Evolutionary conservation across 345 rosid species (phyloP).

Genomic region (Pistacia atlantica): DNA sequence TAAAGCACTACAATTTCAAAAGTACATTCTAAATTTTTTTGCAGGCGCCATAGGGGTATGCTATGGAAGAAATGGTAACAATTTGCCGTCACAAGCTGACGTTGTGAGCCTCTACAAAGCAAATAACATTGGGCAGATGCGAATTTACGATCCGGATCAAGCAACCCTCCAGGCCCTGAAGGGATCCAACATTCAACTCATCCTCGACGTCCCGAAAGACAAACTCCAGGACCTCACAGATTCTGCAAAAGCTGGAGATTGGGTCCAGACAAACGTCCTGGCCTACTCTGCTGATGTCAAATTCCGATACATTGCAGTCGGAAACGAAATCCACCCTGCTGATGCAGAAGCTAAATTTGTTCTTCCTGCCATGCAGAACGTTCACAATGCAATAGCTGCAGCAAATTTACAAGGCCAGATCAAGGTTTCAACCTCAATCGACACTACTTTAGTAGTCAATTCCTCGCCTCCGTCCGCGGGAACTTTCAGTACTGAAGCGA

Average conservation of each 20-base stretch:
- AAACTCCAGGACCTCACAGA: not conserved
- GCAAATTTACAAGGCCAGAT: slow-evolving; percentile 1
- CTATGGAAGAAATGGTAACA: slow-evolving; percentile 20
- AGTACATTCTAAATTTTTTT: not conserved
- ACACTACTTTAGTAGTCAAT: slow-evolving; percentile 4
- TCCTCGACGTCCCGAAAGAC: slow-evolving; percentile 8
- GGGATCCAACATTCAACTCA: slow-evolving; percentile 24
- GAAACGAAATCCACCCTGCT: slow-evolving; percentile 15
- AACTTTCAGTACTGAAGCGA: not conserved
- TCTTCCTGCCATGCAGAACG: slow-evolving; percentile 20
- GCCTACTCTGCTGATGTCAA: not conserved
- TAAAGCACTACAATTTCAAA: not conserved
- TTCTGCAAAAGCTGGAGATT: not conserved
- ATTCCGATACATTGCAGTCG: slow-evolving; percentile 15
- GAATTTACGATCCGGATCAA: slow-evolving; percentile 24
- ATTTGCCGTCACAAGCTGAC: not conserved
- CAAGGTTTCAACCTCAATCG: slow-evolving; percentile 24
- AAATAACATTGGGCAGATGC: slow-evolving; percentile 24
- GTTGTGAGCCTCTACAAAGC: slow-evolving; percentile 19
- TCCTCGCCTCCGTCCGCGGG: slow-evolving; percentile 36
- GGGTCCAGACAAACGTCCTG: slow-evolving; percentile 21
- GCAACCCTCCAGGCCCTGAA: slow-evolving; percentile 24
- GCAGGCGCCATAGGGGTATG: slow-evolving; percentile 19
- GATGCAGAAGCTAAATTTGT: not conserved
- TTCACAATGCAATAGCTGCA: not conserved